Evolutionary conservation across 306 rosid species (phyloP).

Genomic region (Prunus dulcis): DNA sequence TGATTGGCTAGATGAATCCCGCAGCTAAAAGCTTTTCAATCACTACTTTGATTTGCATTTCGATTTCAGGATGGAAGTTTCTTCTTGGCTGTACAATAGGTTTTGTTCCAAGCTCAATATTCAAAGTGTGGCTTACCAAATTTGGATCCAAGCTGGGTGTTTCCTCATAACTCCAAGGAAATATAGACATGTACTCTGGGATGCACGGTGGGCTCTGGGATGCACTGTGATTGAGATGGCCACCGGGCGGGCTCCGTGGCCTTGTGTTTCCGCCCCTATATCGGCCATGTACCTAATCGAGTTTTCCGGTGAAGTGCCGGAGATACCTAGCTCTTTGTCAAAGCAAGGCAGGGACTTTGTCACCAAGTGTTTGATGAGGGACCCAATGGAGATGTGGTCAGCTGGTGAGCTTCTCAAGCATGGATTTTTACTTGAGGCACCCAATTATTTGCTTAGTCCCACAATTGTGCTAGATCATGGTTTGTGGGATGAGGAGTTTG

Average conservation of each 20-base stretch:
- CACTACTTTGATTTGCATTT: no score
- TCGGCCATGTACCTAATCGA: constrained; percentile 58
- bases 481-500: constrained; percentile 37
- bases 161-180: no score
- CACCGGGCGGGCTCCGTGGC: constrained; percentile 65
- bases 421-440: constrained; percentile 38
- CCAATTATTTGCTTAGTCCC: constrained; percentile 27
- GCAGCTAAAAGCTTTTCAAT: no score
- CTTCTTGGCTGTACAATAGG: no score
- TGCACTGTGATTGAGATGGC: constrained; percentile 79
- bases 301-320: constrained; percentile 52
- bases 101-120: no score
- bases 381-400: constrained; percentile 47
- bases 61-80: no score
- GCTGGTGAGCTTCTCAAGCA: constrained; percentile 35
- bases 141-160: no score
- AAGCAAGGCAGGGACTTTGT: constrained; percentile 71
- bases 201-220: constrained; percentile 64
- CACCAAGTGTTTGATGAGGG: constrained; percentile 57
- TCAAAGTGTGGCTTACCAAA: no score
- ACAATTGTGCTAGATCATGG: constrained; percentile 53
- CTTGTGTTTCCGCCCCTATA: constrained; percentile 43
- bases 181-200: no score
- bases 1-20: no score
- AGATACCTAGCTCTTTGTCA: constrained; percentile 54